Evolutionary conservation across 441 rosid species (phyloP), one percentile per base, ranked within the genome.

Genomic region (Eruca vesicaria): DNA sequence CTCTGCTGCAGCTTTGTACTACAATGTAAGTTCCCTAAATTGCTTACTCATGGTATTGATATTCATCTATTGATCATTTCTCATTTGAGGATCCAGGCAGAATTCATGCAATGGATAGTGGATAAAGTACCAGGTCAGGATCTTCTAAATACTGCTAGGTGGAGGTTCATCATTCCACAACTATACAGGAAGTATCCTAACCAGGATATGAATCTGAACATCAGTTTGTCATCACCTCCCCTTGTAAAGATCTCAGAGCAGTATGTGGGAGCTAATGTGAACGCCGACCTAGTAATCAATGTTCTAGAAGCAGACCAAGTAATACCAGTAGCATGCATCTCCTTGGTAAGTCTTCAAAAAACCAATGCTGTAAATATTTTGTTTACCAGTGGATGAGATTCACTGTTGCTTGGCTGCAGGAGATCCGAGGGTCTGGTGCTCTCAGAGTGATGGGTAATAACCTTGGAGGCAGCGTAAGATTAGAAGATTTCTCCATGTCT

Each of bases 251-350:
- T 94, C 69, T 84, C 91, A 50, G 89, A 86, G 63, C 78, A 80
- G 19, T 75, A 80, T 53, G 82, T 94, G 9, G 96, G 85, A 80
- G 97, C 97, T 67, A 84, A 84, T n/a, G 87, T 94, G 35, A 78
- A 83, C 76, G 84, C 85, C 2, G 90, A 89, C 77, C 80, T 92
- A 80, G 79, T 87, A 76, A 88, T 92, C 73, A 80, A 92, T 79
- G 97, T 94, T 70, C 69, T 89, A 76, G 86, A 89, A 74, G 86
- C 76, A 59, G 81, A 75, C 48, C 69, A 85, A 84, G 91, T 83
- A 35, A 90, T 92, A 83, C 93, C 98, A 29, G 97, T 94, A 74
- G 97, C 89, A 20, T 90, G 97, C 87, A 89, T 94, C 82, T 88
- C 97, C 43, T 70, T 92, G 91, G 98, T 92, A 81, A 78, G 92